Conservation (phyloP, 1,284 basidiomycete species). For the Cystobasidium pallidum region DNA sequence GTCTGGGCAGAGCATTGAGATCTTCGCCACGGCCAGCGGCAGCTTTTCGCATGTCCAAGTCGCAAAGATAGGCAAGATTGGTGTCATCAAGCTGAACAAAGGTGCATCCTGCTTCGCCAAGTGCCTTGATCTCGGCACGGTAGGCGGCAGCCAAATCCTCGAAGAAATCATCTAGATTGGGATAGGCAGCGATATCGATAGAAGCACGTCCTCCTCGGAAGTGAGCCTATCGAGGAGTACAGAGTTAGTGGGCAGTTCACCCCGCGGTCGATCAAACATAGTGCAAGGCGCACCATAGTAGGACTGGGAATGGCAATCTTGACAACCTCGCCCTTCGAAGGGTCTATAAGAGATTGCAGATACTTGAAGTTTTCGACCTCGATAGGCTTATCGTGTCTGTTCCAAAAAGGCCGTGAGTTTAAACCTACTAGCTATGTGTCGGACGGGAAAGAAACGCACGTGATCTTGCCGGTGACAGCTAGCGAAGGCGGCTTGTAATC, state of each 20-base stretch:
- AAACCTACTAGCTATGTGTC: too few species aligned
- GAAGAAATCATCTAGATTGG: constrained; percentile 53
- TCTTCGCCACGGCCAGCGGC: constrained; percentile 59
- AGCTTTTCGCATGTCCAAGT: constrained; percentile 53
- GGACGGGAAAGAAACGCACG: constrained; percentile 21
- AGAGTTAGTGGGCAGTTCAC: not conserved
- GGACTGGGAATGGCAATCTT: constrained; percentile 54
- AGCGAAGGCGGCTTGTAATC: constrained; percentile 42
- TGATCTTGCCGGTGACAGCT: constrained; percentile 51
- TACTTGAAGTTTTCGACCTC: constrained; percentile 53
- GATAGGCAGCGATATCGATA: constrained; percentile 51
- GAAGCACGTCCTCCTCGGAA: constrained; percentile 51
- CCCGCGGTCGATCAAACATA: not conserved
- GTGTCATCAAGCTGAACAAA: constrained; percentile 57
- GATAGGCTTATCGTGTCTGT: constrained; percentile 48
- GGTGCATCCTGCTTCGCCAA: constrained; percentile 73
- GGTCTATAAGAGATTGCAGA: constrained; percentile 49
- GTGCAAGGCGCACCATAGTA: constrained; percentile 45
- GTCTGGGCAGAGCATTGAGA: constrained; percentile 66
- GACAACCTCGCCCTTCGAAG: constrained; percentile 48
- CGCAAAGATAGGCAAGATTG: constrained; percentile 49
- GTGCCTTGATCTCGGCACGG: constrained; percentile 68
- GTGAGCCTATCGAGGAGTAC: constrained; percentile 32
- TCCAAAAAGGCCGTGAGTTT: not conserved
- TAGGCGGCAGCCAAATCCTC: constrained; percentile 58